Conservation (phyloP, 129 eudicot species). For the Flaveria bidentis region DNA sequence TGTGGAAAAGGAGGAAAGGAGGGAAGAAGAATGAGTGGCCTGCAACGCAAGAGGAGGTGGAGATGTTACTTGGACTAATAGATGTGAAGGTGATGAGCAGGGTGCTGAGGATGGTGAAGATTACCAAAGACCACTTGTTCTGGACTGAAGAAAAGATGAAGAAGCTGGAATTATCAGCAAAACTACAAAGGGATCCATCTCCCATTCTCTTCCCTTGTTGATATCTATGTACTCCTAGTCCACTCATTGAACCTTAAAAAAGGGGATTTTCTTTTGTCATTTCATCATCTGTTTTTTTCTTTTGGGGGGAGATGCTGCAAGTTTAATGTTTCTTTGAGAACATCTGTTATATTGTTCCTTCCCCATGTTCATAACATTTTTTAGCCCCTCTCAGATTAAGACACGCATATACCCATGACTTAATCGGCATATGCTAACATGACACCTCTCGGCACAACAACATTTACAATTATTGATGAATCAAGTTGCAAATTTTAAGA, state of each 20-base stretch:
- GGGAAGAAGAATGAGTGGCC: slow-evolving; percentile 87
- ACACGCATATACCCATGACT: too few relatives aligned
- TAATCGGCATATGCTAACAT: too few relatives aligned
- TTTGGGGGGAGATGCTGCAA: too few relatives aligned
- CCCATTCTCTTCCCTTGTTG: slow-evolving; percentile 84
- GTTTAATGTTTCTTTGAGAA: too few relatives aligned
- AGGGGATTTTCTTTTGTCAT: too few relatives aligned
- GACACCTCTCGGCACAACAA: too few relatives aligned
- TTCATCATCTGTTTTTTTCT: too few relatives aligned
- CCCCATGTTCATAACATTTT: neutral
- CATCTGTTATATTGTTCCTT: neutral
- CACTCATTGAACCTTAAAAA: neutral
- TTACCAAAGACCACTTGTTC: slow-evolving; percentile 72
- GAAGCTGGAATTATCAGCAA: slow-evolving; percentile 65
- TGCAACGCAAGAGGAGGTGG: slow-evolving; percentile 58
- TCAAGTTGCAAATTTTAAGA: too few relatives aligned
- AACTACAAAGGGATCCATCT: slow-evolving; percentile 86
- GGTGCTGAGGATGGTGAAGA: slow-evolving; percentile 66
- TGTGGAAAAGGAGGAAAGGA: slow-evolving; percentile 67
- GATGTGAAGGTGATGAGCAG: slow-evolving; percentile 66
- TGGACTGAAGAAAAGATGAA: slow-evolving; percentile 98
- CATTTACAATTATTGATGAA: too few relatives aligned
- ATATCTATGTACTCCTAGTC: slow-evolving; percentile 4
- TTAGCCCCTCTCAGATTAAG: too few relatives aligned
- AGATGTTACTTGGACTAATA: slow-evolving; percentile 65